Evolutionary conservation across 2,329 filamentous ascomycete species (phyloP), one percentile per base, ranked within the genome.

Genomic region (Botrytis fragariae): DNA sequence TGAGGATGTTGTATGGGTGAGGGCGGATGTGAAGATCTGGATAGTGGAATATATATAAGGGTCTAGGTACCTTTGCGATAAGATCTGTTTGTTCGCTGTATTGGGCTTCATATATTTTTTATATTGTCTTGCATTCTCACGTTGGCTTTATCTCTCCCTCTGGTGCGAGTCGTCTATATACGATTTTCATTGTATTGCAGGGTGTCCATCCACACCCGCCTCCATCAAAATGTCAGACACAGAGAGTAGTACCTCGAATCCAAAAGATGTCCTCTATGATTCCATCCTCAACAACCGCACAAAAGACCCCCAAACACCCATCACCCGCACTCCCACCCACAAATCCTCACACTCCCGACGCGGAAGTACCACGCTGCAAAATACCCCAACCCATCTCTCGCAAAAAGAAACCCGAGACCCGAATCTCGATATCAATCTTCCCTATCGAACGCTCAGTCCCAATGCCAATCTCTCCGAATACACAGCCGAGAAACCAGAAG

Each of bases 391-490:
- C 12, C 74, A 74, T 39, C 6, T 72, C 25, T 79, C 77, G 12
- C 77, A 76, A 37, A 80, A 80, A 74, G 77, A 79, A 64, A 65
- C 73, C 39, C 71, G 76, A 69, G 79, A 80, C 71, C 79, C 79
- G 25, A 67, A 77, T 4, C 75, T 80, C 20, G 86, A 88, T 77
- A 78, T 86, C 68, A 85, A 92, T 77, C 85, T 93, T 0, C 91
- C 91, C 3, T 89, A 89, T 78, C 88, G 91, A 76, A 91, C 89
- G 25, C 84, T 93, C 42, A 89, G 84, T 75, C 84, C 85, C 71
- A 82, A 83, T 57, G 89, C 89, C 75, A 88, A 91, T 79, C 83
- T 94, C 72, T 85, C 87, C 48, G 92, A 94, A 82, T 94, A 91
- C 81, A 89, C 86, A 2, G 83, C 85, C 73, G 91, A 93, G 81